Percentiles rank a stretch among this genome's conserved stretches.
Evolutionary conservation across 306 rosid species (phyloP).

Genomic region (Vigna reflexopilosa): DNA sequence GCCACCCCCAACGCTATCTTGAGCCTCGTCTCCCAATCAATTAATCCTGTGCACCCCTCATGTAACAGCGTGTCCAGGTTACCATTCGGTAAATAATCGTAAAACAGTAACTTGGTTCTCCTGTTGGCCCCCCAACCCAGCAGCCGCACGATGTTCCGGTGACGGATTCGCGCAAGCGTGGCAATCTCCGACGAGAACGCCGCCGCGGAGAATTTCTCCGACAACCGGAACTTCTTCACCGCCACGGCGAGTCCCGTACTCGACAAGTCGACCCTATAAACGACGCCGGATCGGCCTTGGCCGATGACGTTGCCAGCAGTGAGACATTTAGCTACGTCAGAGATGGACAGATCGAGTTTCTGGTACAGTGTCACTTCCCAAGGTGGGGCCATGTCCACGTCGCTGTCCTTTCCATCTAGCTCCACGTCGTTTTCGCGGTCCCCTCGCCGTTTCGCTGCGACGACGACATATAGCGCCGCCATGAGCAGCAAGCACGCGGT

Average conservation of each 20-base stretch:
- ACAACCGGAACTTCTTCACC: conserved; percentile 62
- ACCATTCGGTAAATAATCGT: conserved; percentile 75
- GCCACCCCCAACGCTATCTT: conserved; percentile 90
- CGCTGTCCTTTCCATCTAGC: conserved; percentile 55
- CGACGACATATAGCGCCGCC: conserved; percentile 75
- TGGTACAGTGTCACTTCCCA: conserved; percentile 96
- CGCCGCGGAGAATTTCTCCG: conserved; percentile 74
- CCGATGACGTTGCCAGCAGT: conserved; percentile 70
- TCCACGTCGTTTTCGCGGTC: conserved; percentile 54
- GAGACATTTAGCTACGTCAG: conserved; percentile 69
- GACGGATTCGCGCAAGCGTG: conserved; percentile 82
- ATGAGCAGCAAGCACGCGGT: conserved; percentile 73
- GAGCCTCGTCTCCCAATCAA: conserved; percentile 89
- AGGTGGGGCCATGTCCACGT: conserved; percentile 79
- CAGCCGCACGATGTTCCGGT: conserved; percentile 85
- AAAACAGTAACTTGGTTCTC: conserved; percentile 73
- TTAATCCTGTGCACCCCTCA: conserved; percentile 69
- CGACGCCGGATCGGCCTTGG: conserved; percentile 88
- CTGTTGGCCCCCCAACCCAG: conserved; percentile 90
- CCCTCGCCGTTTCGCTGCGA: conserved; percentile 55
- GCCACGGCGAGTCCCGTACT: conserved; percentile 67
- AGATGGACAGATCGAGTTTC: conserved; percentile 82
- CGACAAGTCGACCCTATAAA: conserved; percentile 58
- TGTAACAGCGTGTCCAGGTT: conserved; percentile 67
- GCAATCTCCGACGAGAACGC: conserved; percentile 89